Percentiles rank a stretch among this genome's conserved stretches.
Conservation (phyloP, 345 rosid species). For the Dimocarpus longan region DNA sequence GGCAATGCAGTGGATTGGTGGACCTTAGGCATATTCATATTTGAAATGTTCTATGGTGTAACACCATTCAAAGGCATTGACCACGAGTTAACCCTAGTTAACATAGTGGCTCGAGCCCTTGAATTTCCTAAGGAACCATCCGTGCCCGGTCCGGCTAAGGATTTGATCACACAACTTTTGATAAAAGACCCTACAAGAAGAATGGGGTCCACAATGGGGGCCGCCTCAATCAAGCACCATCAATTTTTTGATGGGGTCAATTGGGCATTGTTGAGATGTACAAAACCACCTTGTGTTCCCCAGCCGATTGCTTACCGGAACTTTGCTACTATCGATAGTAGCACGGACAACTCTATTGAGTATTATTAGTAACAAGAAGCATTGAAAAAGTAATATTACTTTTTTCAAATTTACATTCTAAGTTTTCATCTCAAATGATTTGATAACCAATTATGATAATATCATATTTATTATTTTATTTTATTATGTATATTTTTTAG, state of each 20-base stretch:
- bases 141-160: slow-evolving; percentile 46
- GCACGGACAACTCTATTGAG: slow-evolving; percentile 36
- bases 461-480: too few species aligned
- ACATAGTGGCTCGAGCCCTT: slow-evolving; percentile 63
- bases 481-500: too few species aligned
- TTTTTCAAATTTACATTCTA: background rate
- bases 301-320: slow-evolving; percentile 19
- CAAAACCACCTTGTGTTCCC: slow-evolving; percentile 51
- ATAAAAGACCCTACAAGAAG: slow-evolving; percentile 53
- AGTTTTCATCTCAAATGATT: background rate
- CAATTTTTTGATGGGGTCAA: slow-evolving; percentile 55
- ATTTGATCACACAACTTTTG: slow-evolving; percentile 53
- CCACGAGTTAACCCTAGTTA: slow-evolving; percentile 59
- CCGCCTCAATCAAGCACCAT: slow-evolving; percentile 53
- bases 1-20: slow-evolving; percentile 79
- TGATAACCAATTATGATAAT: background rate
- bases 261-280: slow-evolving; percentile 67
- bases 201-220: slow-evolving; percentile 64
- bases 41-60: slow-evolving; percentile 53
- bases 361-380: slow-evolving; percentile 32
- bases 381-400: background rate
- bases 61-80: slow-evolving; percentile 63
- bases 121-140: slow-evolving; percentile 65
- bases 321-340: slow-evolving; percentile 1
- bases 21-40: slow-evolving; percentile 65